Evolutionary conservation across 345 rosid species (phyloP), one percentile per base, ranked within the genome.

Genomic region (Eucalyptus pauciflora): DNA sequence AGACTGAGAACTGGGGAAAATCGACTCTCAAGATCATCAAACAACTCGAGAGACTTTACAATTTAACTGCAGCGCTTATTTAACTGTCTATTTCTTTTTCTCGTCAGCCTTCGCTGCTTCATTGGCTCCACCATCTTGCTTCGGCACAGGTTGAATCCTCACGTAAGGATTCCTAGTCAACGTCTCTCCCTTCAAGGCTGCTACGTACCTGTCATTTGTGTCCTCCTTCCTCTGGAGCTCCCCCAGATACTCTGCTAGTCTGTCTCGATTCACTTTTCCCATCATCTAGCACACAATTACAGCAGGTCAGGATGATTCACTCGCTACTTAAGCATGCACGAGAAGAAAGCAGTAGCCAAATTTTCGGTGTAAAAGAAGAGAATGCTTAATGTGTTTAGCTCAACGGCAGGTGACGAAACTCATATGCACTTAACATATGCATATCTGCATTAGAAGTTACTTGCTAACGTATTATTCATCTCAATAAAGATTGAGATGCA

Each of bases 141-240:
- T 93, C 22, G 93, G 94, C 76, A 96, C 87, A 22, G 97, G 95
- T 90, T 96, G 99, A 89, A 96, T 97, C 93, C 97, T 94, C 89
- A 91, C 94, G 33, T 96, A 95, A 81, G 98, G 97, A 37, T 92
- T 97, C 94, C 99, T 94, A 86, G 96, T 95, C 93, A 97, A 92
- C 56, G 98, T 97, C 94, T 97, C 95, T 83, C 99, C 99, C 88
- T 90, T 94, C 56, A 97, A 87, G 60, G 98, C 99, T 89, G 99
- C 99, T 17, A 96, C 96, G 67, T 97, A 97, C 50, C 98, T 94
- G 89, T 97, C 98, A 67, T 96, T 97, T 16, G 99, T 97, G 89
- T 97, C 96, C 92, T 97, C 96, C 89, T 95, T 97, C 89, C 97
- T 93, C 93, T 96, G 93, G 89, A 97, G 92, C 93, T 97, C 99